A percentile compares a stretch with the other conserved stretches of the same genome.
These are phyloP conservation scores for Raphanus raphanistrum DNA, from an alignment of 345 rosid genomes.

Conservation along the genomic window DNA sequence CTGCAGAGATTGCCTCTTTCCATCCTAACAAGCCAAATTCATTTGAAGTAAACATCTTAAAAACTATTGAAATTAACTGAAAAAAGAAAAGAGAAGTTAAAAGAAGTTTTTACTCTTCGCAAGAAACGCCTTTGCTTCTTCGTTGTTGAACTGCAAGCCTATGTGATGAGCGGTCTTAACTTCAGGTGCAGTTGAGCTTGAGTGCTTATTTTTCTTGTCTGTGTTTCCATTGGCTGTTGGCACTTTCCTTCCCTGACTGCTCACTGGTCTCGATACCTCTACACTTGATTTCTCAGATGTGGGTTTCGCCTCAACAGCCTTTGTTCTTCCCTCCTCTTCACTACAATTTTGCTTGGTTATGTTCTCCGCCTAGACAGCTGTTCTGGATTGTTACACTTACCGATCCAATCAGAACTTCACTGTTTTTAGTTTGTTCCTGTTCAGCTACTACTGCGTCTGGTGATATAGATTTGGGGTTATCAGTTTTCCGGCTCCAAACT, in stretches of 20 bases:
- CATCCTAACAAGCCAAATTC: slow-evolving; percentile 57
- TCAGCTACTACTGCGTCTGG: slow-evolving; percentile 48
- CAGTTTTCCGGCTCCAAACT: slow-evolving; percentile 76
- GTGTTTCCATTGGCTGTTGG: slow-evolving; percentile 19
- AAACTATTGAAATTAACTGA: neutral
- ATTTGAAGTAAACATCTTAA: neutral
- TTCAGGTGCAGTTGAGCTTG: neutral
- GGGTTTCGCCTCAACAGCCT: slow-evolving; percentile 34
- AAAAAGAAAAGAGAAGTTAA: neutral
- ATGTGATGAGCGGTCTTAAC: slow-evolving; percentile 33
- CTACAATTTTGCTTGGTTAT: slow-evolving; percentile 40
- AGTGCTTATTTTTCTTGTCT: slow-evolving; percentile 25
- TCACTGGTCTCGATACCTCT: slow-evolving; percentile 46
- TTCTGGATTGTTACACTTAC: slow-evolving; percentile 65
- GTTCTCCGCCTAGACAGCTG: slow-evolving; percentile 38
- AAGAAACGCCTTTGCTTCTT: slow-evolving; percentile 75
- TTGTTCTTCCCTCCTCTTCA: slow-evolving; percentile 46
- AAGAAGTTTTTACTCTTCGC: slow-evolving; percentile 55
- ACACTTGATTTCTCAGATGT: slow-evolving; percentile 36
- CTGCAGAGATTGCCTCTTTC: slow-evolving; percentile 68
- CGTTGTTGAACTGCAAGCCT: slow-evolving; percentile 47
- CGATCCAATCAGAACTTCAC: slow-evolving; percentile 79
- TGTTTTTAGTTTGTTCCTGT: slow-evolving; percentile 48
- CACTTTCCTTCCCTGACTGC: slow-evolving; percentile 38
- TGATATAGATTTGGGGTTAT: slow-evolving; percentile 44